Evolutionary conservation across 202 grass and related monocot species (phyloP), one percentile per base, ranked within the genome.

Genomic region (Alloteropsis angusta): DNA sequence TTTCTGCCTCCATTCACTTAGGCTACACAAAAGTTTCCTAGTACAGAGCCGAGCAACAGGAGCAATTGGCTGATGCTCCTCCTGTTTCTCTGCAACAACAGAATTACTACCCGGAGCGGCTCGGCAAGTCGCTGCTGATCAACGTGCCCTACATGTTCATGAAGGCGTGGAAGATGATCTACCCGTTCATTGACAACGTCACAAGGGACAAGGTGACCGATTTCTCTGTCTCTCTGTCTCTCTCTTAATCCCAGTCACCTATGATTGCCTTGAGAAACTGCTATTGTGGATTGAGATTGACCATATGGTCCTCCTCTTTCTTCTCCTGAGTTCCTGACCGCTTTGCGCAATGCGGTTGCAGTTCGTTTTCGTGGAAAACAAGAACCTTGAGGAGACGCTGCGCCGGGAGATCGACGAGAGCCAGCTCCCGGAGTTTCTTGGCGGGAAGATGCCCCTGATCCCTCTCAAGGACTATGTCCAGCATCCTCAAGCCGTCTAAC

Each of bases 111-210:
- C 93, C 93, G 23, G 90, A 97, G 75, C 79, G 93, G 68, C 83
- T 97, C 14, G 93, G 77, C 74, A 97, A 93, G 74, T 80, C 87
- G 13, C 64, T 97, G 23, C 36, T 97, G 75, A 50, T 97, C 56
- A 70, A 93, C 68, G 90, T 93, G 45, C 90, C 90, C 3, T 87
- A 86, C 64, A 54, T 97, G 18, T 97, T 97, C 85, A 93, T 93
- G 93, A 97, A 86, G 85, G 85, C 83, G 6, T 97, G 93, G 93
- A 93, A 93, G 83, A 34, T 86, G 41, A 60, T 93, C 54, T 88
- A 88, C 60, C 93, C 90, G 2, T 97, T 97, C 58, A 90, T 97
- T 34, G 93, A 93, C 47, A 63, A 67, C 18, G 86, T 78, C 30
- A 93, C 90, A 37, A 88, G 78, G 55, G 80, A 90, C 18, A 93